Percentiles rank a stretch among this genome's conserved stretches.
phyloP scores from a whole-genome alignment of 1,139 yeast genomes.

The Suhomyces panamericanus region DNA sequence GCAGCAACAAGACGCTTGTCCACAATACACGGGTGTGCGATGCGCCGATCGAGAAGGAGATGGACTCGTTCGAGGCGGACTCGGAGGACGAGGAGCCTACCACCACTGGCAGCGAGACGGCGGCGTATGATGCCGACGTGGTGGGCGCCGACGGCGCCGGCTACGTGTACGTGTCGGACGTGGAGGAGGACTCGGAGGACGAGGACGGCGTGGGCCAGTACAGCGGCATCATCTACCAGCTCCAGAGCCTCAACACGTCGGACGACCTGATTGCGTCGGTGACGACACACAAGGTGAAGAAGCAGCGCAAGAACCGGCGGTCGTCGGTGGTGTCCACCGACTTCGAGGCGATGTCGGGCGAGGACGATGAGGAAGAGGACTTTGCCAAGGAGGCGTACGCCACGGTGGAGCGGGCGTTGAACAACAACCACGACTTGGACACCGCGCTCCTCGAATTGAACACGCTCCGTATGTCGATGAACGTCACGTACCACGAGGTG shows the following conservation, averaged over 20 bases:
- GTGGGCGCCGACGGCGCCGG: conserved; percentile 68
- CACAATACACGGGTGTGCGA: conserved; percentile 54
- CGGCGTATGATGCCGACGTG: conserved; percentile 33
- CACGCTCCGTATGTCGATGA: conserved; percentile 96
- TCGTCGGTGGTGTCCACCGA: conserved; percentile 44
- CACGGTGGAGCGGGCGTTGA: conserved; percentile 89
- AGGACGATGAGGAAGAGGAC: conserved; percentile 58
- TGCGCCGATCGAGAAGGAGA: conserved; percentile 40
- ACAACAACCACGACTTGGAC: conserved; percentile 87
- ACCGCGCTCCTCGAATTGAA: conserved; percentile 90
- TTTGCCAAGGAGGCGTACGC: conserved; percentile 88
- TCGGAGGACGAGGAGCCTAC: conserved; percentile 20
- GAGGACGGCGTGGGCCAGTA: conserved; percentile 29
- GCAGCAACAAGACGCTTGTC: conserved; percentile 47
- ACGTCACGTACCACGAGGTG: conserved; percentile 91
- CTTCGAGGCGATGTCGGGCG: conserved; percentile 38
- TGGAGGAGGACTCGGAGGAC: conserved; percentile 41
- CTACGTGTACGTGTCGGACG: conserved; percentile 51
- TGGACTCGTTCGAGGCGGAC: conserved; percentile 25
- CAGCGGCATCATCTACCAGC: conserved; percentile 53
- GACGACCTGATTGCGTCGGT: conserved; percentile 77
- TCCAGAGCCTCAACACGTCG: conserved; percentile 66
- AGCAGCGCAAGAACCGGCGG: conserved; percentile 30
- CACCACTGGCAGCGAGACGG: conserved; percentile 9
- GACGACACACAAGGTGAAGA: conserved; percentile 44